phyloP scores from a whole-genome alignment of 225 moss, liverwort and hornwort species.

The Straminergon stramineum region DNA sequence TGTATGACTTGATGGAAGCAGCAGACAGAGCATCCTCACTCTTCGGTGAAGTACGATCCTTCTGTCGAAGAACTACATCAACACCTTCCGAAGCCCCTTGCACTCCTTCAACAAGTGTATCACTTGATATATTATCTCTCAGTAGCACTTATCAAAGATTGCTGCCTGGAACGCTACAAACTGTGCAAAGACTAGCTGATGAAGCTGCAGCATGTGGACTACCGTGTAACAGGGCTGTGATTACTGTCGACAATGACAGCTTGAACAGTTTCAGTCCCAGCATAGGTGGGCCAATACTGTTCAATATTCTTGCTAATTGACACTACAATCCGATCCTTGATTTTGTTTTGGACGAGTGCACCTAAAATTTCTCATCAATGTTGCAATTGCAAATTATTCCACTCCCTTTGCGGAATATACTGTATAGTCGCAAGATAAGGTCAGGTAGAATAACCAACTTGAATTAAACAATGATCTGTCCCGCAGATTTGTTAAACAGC shows the following conservation, averaged over 20 bases:
- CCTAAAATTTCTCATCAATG: neutral
- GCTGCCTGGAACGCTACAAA: constrained; percentile 42
- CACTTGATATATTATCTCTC: constrained; percentile 32
- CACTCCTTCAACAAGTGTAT: constrained; percentile 3
- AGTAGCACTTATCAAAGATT: constrained; percentile 41
- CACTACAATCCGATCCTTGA: neutral
- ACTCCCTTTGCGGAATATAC: neutral
- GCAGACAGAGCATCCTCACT: constrained; percentile 54
- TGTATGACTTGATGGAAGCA: constrained; percentile 62
- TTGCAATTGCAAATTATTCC: neutral
- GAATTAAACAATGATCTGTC: neutral
- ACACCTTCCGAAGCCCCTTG: neutral
- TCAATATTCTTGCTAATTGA: neutral
- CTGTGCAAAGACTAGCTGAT: constrained; percentile 43
- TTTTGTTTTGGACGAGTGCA: neutral
- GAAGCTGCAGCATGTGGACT: constrained; percentile 37
- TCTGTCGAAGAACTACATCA: constrained; percentile 18
- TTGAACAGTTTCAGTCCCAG: neutral
- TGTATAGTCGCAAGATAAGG: neutral
- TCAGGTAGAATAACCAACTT: neutral
- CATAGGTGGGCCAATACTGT: neutral
- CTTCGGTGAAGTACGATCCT: constrained; percentile 37
- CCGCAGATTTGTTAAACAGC: constrained; percentile 18
- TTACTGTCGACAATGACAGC: constrained; percentile 2
- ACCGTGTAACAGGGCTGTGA: constrained; percentile 2